Evolutionary conservation across 768 basidiomycete species (phyloP).

Genomic region (Leccinum longicurvipes): DNA sequence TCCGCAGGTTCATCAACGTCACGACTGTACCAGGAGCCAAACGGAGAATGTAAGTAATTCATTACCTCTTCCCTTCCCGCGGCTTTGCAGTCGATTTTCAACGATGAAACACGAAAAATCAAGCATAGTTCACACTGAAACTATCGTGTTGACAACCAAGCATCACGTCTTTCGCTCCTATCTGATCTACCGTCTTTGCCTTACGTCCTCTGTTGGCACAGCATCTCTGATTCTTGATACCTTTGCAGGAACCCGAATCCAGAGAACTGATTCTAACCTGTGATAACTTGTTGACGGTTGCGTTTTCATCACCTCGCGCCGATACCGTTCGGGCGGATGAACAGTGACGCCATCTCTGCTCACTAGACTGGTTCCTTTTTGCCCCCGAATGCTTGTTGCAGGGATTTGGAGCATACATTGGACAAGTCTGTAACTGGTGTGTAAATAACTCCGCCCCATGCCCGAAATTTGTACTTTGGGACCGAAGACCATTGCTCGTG

Average conservation of each 20-base stretch:
- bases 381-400: neutral
- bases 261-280: neutral
- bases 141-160: slow-evolving; percentile 73
- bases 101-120: slow-evolving; percentile 36
- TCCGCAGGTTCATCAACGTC: slow-evolving; percentile 81
- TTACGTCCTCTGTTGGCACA: neutral
- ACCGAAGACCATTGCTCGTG: neutral
- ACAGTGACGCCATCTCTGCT: neutral
- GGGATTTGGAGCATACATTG: neutral
- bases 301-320: neutral
- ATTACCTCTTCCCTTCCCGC: slow-evolving; percentile 40
- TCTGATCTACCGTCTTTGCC: slow-evolving; percentile 57
- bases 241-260: slow-evolving; percentile 18
- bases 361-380: neutral
- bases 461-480: neutral
- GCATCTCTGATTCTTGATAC: slow-evolving; percentile 5
- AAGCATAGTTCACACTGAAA: slow-evolving; percentile 99
- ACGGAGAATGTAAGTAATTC: slow-evolving; percentile 85
- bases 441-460: neutral
- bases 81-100: neutral
- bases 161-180: slow-evolving; percentile 99
- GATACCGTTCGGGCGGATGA: neutral
- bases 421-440: neutral
- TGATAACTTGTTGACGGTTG: neutral
- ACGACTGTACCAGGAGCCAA: slow-evolving; percentile 85